Evolutionary conservation across 2,329 filamentous ascomycete genomes (phyloP).

Genomic region (Fusarium illudens): DNA sequence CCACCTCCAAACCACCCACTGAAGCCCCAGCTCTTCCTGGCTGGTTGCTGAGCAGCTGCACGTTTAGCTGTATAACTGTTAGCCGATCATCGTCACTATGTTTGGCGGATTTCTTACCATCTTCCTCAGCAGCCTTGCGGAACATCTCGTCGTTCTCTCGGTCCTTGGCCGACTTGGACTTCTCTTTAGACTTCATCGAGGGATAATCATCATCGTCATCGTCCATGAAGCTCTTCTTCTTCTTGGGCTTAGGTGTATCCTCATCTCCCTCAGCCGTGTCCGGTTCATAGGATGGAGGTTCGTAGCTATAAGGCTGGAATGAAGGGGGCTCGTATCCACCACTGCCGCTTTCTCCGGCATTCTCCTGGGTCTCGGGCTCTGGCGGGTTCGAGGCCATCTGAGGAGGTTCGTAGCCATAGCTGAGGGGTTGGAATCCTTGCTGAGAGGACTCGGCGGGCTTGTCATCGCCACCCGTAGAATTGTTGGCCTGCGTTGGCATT

Average conservation of each 20-base stretch:
- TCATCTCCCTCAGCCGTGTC: slow-evolving; percentile 54
- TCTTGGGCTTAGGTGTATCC: slow-evolving; percentile 68
- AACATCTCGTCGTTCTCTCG: slow-evolving; percentile 86
- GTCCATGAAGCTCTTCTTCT: slow-evolving; percentile 84
- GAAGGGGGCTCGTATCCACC: slow-evolving; percentile 68
- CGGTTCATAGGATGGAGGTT: slow-evolving; percentile 66
- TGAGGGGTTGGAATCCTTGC: slow-evolving; percentile 55
- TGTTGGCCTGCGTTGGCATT: slow-evolving; percentile 34
- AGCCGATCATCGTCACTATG: background rate
- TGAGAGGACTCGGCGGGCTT: slow-evolving; percentile 29
- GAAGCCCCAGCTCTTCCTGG: slow-evolving; percentile 81
- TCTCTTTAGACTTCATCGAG: slow-evolving; percentile 59
- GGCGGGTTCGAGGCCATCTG: slow-evolving; percentile 43
- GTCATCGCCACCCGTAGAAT: slow-evolving; percentile 5
- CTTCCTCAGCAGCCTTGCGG: slow-evolving; percentile 80
- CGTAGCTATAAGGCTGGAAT: slow-evolving; percentile 67
- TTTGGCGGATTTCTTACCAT: slow-evolving; percentile 59
- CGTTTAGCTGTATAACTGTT: slow-evolving; percentile 63
- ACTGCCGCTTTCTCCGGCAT: slow-evolving; percentile 43
- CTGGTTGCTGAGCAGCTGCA: slow-evolving; percentile 55
- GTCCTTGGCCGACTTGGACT: slow-evolving; percentile 74
- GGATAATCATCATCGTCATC: slow-evolving; percentile 80
- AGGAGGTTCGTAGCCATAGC: slow-evolving; percentile 63
- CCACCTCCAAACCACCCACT: slow-evolving; percentile 84
- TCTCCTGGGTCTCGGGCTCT: slow-evolving; percentile 21